These are phyloP conservation scores for Paracorniculantispora psalliotae DNA, from an alignment of 2,329 filamentous ascomycete species.

Conservation along the genomic window DNA sequence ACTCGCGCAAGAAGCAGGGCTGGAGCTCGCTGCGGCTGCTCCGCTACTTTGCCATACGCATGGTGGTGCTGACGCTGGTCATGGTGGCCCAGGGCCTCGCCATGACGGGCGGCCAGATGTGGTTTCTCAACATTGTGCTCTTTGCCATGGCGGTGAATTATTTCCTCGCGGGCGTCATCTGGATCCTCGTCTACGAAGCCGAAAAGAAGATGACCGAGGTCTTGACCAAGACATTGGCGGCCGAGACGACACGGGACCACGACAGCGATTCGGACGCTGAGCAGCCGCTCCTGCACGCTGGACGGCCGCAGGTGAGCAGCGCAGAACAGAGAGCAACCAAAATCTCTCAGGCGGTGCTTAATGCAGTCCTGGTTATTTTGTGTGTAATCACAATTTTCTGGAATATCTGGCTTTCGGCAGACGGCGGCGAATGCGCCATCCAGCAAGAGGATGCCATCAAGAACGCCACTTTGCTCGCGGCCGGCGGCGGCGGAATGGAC, in stretches of 20 bases:
- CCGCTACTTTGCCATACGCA: slow-evolving; percentile 35
- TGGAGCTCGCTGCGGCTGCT: slow-evolving; percentile 33
- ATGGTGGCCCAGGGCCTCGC: slow-evolving; percentile 28
- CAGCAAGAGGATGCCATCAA: slow-evolving; percentile 3
- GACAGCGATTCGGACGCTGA: slow-evolving; percentile 21
- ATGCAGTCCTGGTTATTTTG: slow-evolving; percentile 30
- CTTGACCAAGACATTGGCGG: slow-evolving; percentile 18
- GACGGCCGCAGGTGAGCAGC: neutral
- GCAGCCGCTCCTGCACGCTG: slow-evolving; percentile 26
- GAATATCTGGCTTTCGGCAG: slow-evolving; percentile 42
- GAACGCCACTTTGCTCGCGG: neutral
- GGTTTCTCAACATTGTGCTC: slow-evolving; percentile 40
- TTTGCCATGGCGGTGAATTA: slow-evolving; percentile 43
- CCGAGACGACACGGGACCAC: neutral
- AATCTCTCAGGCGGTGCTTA: slow-evolving; percentile 39
- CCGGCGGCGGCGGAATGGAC: neutral
- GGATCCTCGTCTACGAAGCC: slow-evolving; percentile 31
- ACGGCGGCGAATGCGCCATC: slow-evolving; percentile 31
- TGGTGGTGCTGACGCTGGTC: slow-evolving; percentile 31
- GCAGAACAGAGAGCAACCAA: slow-evolving; percentile 6
- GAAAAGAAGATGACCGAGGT: slow-evolving; percentile 28
- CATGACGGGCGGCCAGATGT: slow-evolving; percentile 29
- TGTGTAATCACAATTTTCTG: slow-evolving; percentile 37
- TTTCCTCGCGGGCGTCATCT: slow-evolving; percentile 37
- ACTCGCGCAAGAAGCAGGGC: slow-evolving; percentile 35